phyloP scores from a whole-genome alignment of 2,329 filamentous ascomycete genomes.

The Trichoderma lentiforme region DNA sequence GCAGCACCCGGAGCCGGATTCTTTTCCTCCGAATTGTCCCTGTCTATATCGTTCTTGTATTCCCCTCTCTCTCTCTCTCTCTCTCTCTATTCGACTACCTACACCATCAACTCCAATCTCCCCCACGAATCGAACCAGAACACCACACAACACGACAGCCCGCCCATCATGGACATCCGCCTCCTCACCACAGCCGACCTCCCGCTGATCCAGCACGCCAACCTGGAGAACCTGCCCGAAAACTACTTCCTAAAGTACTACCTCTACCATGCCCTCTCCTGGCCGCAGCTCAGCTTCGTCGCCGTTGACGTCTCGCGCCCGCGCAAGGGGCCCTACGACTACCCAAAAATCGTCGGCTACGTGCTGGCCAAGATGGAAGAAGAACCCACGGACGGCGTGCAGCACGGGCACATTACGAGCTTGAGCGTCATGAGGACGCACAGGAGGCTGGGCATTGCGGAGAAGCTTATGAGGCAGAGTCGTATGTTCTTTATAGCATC shows the following conservation, averaged over 20 bases:
- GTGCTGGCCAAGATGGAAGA: constrained; percentile 99
- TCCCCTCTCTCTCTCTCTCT: not conserved
- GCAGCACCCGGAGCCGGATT: not conserved
- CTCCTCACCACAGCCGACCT: constrained; percentile 79
- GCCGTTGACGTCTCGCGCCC: constrained; percentile 87
- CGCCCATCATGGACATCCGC: constrained; percentile 77
- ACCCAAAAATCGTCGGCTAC: constrained; percentile 97
- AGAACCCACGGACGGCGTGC: constrained; percentile 84
- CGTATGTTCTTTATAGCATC: constrained; percentile 55
- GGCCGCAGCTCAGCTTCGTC: constrained; percentile 95
- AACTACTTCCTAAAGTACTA: constrained; percentile 99
- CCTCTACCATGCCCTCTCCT: constrained; percentile 96
- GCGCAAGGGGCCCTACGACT: constrained; percentile 74
- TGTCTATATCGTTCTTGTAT: not conserved
- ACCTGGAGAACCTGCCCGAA: constrained; percentile 97
- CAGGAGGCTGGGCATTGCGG: constrained; percentile 82
- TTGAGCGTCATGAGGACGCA: constrained; percentile 96
- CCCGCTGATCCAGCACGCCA: constrained; percentile 92
- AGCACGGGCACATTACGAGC: constrained; percentile 94
- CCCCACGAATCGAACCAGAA: not conserved
- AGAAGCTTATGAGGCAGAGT: constrained; percentile 96
- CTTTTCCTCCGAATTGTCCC: not conserved
- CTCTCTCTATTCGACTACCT: not conserved
- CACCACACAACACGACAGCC: not conserved
- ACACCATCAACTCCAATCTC: not conserved